Evolutionary conservation across 306 rosid genomes (phyloP), one percentile per base, ranked within the genome.

Genomic region (Dalbergia oliveri): DNA sequence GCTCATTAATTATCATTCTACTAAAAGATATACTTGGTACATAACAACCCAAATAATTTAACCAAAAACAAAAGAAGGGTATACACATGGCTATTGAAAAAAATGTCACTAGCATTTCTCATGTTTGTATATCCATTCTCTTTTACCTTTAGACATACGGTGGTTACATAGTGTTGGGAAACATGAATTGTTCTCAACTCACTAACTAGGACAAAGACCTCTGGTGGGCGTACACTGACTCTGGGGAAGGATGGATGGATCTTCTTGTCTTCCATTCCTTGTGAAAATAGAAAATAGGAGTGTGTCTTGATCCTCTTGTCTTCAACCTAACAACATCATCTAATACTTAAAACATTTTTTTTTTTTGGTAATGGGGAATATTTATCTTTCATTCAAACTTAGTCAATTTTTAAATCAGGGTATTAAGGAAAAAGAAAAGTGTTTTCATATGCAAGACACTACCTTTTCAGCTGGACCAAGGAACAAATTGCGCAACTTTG

Each of bases 251-350:
- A 69, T 82, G 72, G 69, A 72, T 44, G 57, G 67, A 83, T 83
- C 13, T 15, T 60, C 31, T 69, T 82, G 79, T 69, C 79, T 59
- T 82, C 58, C 50, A 33, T 61, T 78, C 53, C 71, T 39, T 23
- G 39, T 34, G 79, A 82, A 71, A 69, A 56, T 68, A 34, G 77
- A 82, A 71, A 69, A 56, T 68, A 15, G 16, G 62, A 65, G 8
- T 64, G 74, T 51, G 21, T 18, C 75, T 66, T 63, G 88, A 87
- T 86, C 69, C 26, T 82, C 85, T 77, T 84, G 90, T 92, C 97
- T 80, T 86, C 77, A 86, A 89, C 84, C 85, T 76, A 86, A 89
- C 93, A 88, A 51, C 88, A 84, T 79, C 63, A 58, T 54, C 60
- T 54, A 49, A 47, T 11, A 11, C 26, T 76, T 35, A 57, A 50